phyloP scores from a whole-genome alignment of 2,329 filamentous ascomycete genomes.

The Exophiala sideris region DNA sequence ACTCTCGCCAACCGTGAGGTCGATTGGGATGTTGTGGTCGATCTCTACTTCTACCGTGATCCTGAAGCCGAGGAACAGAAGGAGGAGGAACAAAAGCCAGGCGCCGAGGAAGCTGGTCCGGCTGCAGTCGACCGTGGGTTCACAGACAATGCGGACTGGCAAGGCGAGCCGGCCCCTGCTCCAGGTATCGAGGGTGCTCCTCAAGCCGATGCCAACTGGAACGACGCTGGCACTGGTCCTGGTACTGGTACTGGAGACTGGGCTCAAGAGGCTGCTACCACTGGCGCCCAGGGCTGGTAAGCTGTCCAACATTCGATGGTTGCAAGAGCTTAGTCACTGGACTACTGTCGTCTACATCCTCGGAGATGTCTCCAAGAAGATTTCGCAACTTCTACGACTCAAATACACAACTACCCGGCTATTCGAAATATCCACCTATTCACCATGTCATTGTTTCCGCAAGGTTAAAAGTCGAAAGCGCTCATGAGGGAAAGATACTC shows the following conservation, averaged over 20 bases:
- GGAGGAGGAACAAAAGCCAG: constrained; percentile 79
- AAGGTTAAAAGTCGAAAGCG: constrained; percentile 53
- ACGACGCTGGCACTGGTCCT: constrained; percentile 55
- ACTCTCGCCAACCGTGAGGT: constrained; percentile 94
- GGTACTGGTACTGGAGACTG: constrained; percentile 50
- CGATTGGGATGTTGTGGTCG: constrained; percentile 98
- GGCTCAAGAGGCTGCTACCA: constrained; percentile 36
- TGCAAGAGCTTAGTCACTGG: no score
- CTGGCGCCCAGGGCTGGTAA: constrained; percentile 33
- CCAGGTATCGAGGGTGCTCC: constrained; percentile 63
- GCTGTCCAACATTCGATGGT: constrained; percentile 43
- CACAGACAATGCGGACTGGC: constrained; percentile 81
- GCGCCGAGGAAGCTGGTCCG: constrained; percentile 78
- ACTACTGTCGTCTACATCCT: no score
- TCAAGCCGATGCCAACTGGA: constrained; percentile 58
- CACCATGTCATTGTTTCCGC: background rate
- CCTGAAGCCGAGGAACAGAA: constrained; percentile 99
- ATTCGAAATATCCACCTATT: constrained; percentile 28
- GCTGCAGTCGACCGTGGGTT: constrained; percentile 77
- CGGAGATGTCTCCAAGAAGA: constrained; percentile 14
- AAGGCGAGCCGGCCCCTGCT: constrained; percentile 58
- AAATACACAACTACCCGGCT: background rate
- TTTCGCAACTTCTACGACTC: constrained; percentile 11
- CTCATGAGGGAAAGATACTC: constrained; percentile 99
- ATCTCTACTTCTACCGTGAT: constrained; percentile 99